Evolutionary conservation across 345 rosid genomes (phyloP), one percentile per base, ranked within the genome.

Genomic region (Corchorus capsularis): DNA sequence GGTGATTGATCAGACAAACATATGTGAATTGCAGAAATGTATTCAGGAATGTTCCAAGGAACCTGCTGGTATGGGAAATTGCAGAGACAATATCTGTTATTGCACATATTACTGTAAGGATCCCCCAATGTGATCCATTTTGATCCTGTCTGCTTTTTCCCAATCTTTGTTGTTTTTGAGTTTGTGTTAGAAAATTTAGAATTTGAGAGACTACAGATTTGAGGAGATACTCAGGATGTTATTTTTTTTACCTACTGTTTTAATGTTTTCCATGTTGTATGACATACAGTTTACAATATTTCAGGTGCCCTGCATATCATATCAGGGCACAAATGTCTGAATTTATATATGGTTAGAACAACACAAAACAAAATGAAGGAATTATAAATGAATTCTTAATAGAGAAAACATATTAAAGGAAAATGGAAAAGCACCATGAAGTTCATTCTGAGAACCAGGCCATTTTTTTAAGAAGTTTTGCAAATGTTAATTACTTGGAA

Each of bases 71-170:
- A 67, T 45, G 5, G 92, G 92, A 78, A 50, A 65, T 8, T 88
- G 89, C 85, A 82, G 75, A 77, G 79, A 78, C 52, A 37, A 77
- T 17, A 11, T 41, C 22, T 87, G 91, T 57, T 75, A 60, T 57
- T 87, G 91, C 68, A 74, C 86, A 2, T 87, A 68, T 54, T 87
- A 80, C 59, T 87, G 91, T 73, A 85, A 73, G 74, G 73, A 75
- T 46, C 91, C 91, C 22, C 89, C 89, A 0, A 22, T 73, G 72
- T 73, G 53, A 81, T 77, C 19, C 59, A 22, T 17, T 79, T 34
- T 50, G 4, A 27, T 59, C 63, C 63, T 47, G 22, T 68, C 16
- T n/a, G 9, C 16, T 66, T 45, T 12, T 64, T 64, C 19, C 27
- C 27, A 27, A 27, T 39, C 5, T 39, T 39, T 39, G 32, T 41